A percentile compares a stretch with the other conserved stretches of the same genome.
Evolutionary conservation across 179 eudicot species (phyloP).

Genomic region (Drosera spatulata): DNA sequence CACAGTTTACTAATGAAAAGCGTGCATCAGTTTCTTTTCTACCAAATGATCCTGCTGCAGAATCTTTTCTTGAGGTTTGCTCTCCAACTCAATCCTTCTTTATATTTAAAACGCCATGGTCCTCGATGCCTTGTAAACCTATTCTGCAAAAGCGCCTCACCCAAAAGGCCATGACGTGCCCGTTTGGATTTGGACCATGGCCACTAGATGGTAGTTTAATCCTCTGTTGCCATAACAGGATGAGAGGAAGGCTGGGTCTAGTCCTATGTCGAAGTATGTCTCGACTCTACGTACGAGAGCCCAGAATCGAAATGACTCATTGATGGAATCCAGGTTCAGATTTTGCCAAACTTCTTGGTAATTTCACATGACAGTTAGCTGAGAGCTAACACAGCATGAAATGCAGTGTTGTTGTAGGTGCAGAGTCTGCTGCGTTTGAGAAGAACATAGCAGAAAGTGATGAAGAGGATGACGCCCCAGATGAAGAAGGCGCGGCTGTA

Average conservation of each 20-base stretch:
- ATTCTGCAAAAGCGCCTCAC: no score
- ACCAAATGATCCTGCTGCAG: constrained; percentile 77
- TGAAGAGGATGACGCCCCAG: constrained; percentile 33
- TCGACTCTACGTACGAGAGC: constrained; percentile 55
- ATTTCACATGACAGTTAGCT: not conserved
- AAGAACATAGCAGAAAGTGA: constrained; percentile 32
- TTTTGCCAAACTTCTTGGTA: not conserved
- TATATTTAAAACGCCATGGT: not conserved
- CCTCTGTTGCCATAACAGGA: constrained; percentile 30
- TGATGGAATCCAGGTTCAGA: constrained; percentile 65
- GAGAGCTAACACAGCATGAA: constrained; percentile 6
- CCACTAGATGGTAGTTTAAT: no score
- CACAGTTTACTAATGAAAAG: constrained; percentile 56
- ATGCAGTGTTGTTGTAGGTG: constrained; percentile 70
- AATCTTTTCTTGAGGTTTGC: constrained; percentile 70
- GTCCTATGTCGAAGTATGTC: constrained; percentile 69
- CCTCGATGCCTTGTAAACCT: no score
- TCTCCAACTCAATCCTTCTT: not conserved
- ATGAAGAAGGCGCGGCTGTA: constrained; percentile 39
- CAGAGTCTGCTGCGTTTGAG: constrained; percentile 39
- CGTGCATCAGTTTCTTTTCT: constrained; percentile 51
- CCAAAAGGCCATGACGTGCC: no score
- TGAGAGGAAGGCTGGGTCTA: constrained; percentile 53
- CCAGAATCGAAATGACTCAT: constrained; percentile 50
- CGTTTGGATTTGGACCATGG: no score